A percentile compares a stretch with the other conserved stretches of the same genome.
Conservation (phyloP, 139 green algal species). For the Chlorella ohadii region DNA sequence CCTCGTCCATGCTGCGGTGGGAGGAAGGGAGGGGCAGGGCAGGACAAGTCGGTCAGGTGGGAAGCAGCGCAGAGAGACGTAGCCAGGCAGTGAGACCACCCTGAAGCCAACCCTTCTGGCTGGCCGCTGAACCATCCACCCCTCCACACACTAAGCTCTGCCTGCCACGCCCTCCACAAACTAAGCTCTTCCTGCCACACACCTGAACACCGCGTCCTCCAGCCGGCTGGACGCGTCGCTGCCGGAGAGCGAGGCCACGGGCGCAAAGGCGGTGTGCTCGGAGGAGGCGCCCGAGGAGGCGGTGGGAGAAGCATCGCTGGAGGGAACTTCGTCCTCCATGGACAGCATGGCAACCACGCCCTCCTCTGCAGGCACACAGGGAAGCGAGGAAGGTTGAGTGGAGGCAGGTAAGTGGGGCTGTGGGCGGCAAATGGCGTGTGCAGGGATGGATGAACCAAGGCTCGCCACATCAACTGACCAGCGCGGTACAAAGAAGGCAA, state of each 20-base stretch:
- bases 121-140: too few relatives aligned
- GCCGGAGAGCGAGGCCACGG: neutral
- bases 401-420: neutral
- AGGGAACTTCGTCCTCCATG: conserved; percentile 18
- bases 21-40: neutral
- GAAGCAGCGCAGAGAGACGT: too few relatives aligned
- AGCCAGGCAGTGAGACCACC: too few relatives aligned
- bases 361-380: neutral
- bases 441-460: too few relatives aligned
- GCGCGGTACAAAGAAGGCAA: too few relatives aligned
- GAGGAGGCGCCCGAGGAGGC: neutral
- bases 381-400: neutral
- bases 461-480: too few relatives aligned
- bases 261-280: conserved; percentile 20
- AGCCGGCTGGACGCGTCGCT: conserved; percentile 2
- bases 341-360: conserved; percentile 27
- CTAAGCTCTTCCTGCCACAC: neutral
- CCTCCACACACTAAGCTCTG: too few relatives aligned
- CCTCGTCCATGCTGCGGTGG: conserved; percentile 29
- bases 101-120: too few relatives aligned
- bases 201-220: conserved; percentile 29
- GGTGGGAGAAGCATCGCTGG: neutral
- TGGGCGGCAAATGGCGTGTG: too few relatives aligned
- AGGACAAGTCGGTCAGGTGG: too few relatives aligned
- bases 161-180: neutral